Base-by-base conservation (phyloP, 257 asterid species). In the Gentiana macrophylla region DNA sequence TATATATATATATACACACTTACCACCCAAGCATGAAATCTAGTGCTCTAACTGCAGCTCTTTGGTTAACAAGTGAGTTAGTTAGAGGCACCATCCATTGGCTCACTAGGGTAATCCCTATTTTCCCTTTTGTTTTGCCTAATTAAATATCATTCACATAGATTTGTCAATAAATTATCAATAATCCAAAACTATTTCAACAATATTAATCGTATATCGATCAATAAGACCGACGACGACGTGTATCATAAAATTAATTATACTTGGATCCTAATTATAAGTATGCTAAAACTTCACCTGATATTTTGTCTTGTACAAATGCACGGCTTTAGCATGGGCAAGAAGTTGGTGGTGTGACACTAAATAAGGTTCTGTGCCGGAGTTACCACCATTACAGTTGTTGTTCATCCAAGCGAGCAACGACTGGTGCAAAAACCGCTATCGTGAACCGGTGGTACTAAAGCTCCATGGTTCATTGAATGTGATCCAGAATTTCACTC, bases 1-100 rank as follows among this genome's bases (percentile, higher is more conserved):
- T 4, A 15, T 15, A 15, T 15, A 15, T 15, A 15, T 15, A 13
- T 8, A 46, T 0, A 13, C 5, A 13, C 4, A 36, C 37, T 50
- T 37, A 51, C 65, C 57, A 61, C 13, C 57, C 65, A 6, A 37
- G 5, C 5, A 8, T 12, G 13, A 61, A 61, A 38, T 61, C 65
- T 0, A 61, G 6, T 10, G 32, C 44, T 1, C 65, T 8, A 1
- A 9, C 24, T 24, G 24, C 24, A 24, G 24, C 24, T 24, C 24
- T 24, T 24, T 24, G 24, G 24, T 24, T 24, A 24, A 24, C 24
- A 24, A 24, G 24, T 24, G 24, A 24, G 24, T 24, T 24, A 24
- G 24, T 24, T 24, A 24, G 24, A 24, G 24, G 24, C 24, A 24
- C 24, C 24, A 24, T 24, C 24, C 24, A 24, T 24, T 24, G 24